Conservation (phyloP, 805 yeast species). For the Hanseniaspora singularis region DNA sequence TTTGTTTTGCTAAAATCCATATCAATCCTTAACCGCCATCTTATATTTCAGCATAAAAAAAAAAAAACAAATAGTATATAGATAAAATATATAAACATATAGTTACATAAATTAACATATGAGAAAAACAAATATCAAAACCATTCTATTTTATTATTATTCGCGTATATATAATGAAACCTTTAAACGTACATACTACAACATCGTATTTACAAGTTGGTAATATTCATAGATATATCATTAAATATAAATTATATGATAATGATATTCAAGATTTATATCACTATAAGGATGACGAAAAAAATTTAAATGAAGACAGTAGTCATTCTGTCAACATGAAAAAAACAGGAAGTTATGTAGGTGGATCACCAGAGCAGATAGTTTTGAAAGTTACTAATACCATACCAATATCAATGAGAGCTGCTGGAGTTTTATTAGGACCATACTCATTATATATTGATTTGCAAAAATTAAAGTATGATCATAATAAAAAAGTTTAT, state of each 20-base stretch:
- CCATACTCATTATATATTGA: constrained; percentile 69
- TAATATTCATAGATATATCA: constrained; percentile 43
- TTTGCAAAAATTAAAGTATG: constrained; percentile 44
- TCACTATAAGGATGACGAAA: constrained; percentile 23
- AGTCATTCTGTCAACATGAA: not conserved
- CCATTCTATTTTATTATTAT: not conserved
- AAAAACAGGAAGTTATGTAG: not conserved
- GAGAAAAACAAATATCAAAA: too few species aligned
- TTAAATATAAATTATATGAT: constrained; percentile 37
- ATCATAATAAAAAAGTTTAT: constrained; percentile 39
- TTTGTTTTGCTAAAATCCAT: too few species aligned
- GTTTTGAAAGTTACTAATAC: constrained; percentile 52
- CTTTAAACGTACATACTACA: constrained; percentile 33
- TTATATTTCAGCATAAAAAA: too few species aligned
- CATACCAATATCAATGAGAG: constrained; percentile 40
- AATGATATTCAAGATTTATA: constrained; percentile 16
- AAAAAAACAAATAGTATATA: too few species aligned
- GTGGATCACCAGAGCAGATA: constrained; percentile 19
- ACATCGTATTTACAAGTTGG: constrained; percentile 47
- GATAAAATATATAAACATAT: too few species aligned
- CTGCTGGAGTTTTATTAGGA: constrained; percentile 57
- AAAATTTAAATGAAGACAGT: constrained; percentile 14
- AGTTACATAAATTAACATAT: too few species aligned
- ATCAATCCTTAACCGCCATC: too few species aligned
- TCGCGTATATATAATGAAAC: not conserved